Evolutionary conservation across 1,284 basidiomycete species (phyloP).

Genomic region (Boletus mariae): DNA sequence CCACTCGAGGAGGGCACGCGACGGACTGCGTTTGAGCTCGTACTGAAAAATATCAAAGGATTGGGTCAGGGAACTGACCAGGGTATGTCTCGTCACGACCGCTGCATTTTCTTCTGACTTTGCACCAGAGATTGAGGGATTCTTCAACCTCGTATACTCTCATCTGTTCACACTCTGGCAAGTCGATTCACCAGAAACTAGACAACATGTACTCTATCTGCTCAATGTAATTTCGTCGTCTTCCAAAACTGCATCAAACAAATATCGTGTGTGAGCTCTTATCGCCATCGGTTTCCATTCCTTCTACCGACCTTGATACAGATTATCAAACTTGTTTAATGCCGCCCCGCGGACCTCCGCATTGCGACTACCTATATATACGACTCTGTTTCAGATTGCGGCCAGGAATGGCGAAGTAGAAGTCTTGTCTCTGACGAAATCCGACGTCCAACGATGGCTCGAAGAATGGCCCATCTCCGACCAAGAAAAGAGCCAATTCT

Average conservation of each 20-base stretch:
- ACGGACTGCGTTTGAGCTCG: constrained; percentile 52
- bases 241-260: constrained; percentile 49
- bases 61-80: constrained; percentile 72
- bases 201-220: constrained; percentile 46
- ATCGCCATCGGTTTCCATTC: constrained; percentile 1
- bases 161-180: constrained; percentile 63
- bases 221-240: constrained; percentile 55
- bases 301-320: constrained; percentile 32
- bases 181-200: constrained; percentile 51
- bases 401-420: constrained; percentile 68
- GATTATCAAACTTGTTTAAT: constrained; percentile 88
- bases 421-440: constrained; percentile 58
- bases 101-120: constrained; percentile 5
- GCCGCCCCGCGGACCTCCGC: constrained; percentile 67
- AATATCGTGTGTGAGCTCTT: constrained; percentile 64
- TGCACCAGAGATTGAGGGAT: constrained; percentile 73
- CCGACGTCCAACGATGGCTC: constrained; percentile 71
- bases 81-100: constrained; percentile 43
- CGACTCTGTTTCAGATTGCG: constrained; percentile 64
- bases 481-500: constrained; percentile 67
- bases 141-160: constrained; percentile 76
- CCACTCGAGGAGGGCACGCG: constrained; percentile 49
- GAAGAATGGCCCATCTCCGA: constrained; percentile 72
- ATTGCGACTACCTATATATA: constrained; percentile 65
- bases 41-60: constrained; percentile 59